A percentile compares a stretch with the other conserved stretches of the same genome.
These are phyloP conservation scores for Cynara cardunculus DNA, from an alignment of 129 eudicot species.

Conservation along the genomic window DNA sequence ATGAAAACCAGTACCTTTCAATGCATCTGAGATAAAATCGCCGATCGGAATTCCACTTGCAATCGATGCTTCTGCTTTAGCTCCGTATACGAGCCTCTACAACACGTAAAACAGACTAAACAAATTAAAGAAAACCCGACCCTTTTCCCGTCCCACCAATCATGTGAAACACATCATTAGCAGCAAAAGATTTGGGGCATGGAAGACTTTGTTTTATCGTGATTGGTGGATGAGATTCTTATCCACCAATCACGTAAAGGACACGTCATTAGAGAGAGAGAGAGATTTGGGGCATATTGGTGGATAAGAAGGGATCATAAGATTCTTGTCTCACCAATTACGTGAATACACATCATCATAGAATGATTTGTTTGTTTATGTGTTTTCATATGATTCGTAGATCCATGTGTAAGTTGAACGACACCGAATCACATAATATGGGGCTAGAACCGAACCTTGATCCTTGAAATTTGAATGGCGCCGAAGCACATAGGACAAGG, in stretches of 20 bases:
- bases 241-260: neutral
- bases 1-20: conserved; percentile 71
- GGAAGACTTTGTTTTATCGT: too few species aligned
- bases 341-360: too few species aligned
- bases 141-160: neutral
- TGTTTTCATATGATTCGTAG: too few species aligned
- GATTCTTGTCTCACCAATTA: too few species aligned
- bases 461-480: conserved; percentile 80
- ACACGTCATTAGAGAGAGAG: neutral
- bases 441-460: conserved; percentile 41
- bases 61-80: conserved; percentile 87
- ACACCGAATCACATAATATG: neutral
- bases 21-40: conserved; percentile 79
- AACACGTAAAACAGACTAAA: neutral
- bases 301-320: too few species aligned
- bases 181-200: too few species aligned
- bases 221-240: neutral
- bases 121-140: neutral
- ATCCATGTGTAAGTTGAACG: neutral
- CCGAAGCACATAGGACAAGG: conserved; percentile 98
- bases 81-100: conserved; percentile 91
- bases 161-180: too few species aligned
- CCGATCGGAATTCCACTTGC: conserved; percentile 64
- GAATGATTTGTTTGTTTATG: too few species aligned
- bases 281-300: neutral